phyloP scores from a whole-genome alignment of 83 land plant genomes.

The Diphasiastrum complanatum region DNA sequence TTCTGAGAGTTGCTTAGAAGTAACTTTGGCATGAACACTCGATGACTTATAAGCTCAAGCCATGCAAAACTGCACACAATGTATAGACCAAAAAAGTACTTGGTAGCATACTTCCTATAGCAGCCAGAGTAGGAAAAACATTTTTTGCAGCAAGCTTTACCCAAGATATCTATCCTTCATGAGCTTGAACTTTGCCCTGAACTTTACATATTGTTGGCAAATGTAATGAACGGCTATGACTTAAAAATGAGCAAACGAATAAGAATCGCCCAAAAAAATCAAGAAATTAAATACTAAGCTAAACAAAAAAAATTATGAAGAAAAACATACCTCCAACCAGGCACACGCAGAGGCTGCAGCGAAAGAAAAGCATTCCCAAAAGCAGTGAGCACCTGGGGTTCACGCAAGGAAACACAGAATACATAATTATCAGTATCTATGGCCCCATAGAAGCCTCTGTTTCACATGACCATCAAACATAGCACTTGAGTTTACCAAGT shows the following conservation, averaged over 20 bases:
- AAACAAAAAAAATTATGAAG: not conserved
- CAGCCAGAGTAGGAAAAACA: too few species aligned
- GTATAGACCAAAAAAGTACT: too few species aligned
- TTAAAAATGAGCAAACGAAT: too few species aligned
- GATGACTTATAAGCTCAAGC: conserved; percentile 93
- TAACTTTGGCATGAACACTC: conserved; percentile 95
- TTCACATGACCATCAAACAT: not conserved
- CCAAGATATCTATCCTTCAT: too few species aligned
- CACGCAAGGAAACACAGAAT: not conserved
- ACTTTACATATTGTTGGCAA: too few species aligned
- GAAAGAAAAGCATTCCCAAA: conserved; percentile 88
- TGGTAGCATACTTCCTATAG: too few species aligned
- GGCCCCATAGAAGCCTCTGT: not conserved
- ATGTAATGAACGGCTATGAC: too few species aligned
- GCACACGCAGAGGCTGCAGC: conserved; percentile 78
- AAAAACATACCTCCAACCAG: conserved; percentile 73
- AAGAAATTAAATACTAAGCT: not conserved
- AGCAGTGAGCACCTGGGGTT: conserved; percentile 79
- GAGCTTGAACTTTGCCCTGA: too few species aligned
- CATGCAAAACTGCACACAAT: conserved; percentile 97
- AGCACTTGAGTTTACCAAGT: not conserved
- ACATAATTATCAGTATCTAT: not conserved
- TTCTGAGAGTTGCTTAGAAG: conserved; percentile 65
- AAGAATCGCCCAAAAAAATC: too few species aligned
- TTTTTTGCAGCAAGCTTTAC: too few species aligned